Conservation (phyloP, 1,284 basidiomycete genomes). For the Anthracocystis panici-leucophaei region DNA sequence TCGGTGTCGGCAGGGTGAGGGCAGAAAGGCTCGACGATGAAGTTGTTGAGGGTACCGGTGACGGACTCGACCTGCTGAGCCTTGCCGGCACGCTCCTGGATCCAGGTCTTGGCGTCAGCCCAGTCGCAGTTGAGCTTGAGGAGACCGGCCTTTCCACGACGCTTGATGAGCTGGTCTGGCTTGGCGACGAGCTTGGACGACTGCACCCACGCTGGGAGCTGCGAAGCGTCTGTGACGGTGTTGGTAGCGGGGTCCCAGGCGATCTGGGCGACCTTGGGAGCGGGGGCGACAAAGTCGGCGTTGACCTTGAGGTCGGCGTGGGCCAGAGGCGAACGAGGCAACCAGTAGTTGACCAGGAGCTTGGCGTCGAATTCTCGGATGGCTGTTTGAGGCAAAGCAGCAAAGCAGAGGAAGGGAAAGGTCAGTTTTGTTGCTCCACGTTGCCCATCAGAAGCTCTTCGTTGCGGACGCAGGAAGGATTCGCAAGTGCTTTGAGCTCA, state of each 20-base stretch:
- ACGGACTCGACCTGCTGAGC: conserved; percentile 93
- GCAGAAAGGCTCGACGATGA: conserved; percentile 98
- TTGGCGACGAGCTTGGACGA: conserved; percentile 69
- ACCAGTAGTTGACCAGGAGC: conserved; percentile 69
- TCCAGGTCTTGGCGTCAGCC: conserved; percentile 80
- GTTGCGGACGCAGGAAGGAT: neutral
- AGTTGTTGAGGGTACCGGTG: conserved; percentile 93
- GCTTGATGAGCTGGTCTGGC: conserved; percentile 96
- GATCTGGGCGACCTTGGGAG: conserved; percentile 71
- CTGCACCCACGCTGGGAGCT: conserved; percentile 83
- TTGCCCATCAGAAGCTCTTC: neutral
- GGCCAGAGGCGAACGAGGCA: conserved; percentile 65
- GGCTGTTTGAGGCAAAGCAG: conserved; percentile 50
- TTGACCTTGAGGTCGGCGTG: conserved; percentile 60
- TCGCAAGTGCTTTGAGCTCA: too few relatives aligned
- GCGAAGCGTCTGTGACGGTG: conserved; percentile 81
- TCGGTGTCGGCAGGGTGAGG: conserved; percentile 94
- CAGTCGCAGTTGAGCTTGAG: conserved; percentile 91
- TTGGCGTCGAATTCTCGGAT: conserved; percentile 69
- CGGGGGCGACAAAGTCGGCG: conserved; percentile 63
- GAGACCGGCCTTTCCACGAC: conserved; percentile 96
- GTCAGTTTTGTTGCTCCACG: neutral
- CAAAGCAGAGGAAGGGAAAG: neutral
- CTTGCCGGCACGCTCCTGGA: conserved; percentile 89
- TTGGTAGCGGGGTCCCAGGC: conserved; percentile 87